These are phyloP conservation scores for Heliamphora ciliata DNA, from an alignment of 179 eudicot genomes.

Conservation along the genomic window DNA sequence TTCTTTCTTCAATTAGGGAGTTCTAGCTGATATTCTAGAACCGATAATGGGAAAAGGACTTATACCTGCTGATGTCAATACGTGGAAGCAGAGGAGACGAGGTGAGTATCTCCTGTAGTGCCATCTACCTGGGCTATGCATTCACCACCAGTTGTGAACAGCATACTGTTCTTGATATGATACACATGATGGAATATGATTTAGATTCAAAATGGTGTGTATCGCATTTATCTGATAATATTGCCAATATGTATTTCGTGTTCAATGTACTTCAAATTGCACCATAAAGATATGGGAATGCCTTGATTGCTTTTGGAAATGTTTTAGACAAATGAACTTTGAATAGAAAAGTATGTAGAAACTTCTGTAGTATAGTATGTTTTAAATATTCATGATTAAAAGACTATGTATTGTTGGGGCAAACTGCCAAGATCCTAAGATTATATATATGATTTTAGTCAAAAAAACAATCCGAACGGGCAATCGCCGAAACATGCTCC, in stretches of 20 bases:
- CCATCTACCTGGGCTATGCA: background rate
- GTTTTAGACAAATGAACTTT: too few relatives aligned
- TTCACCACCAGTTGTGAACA: background rate
- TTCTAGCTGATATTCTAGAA: conserved; percentile 96
- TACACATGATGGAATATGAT: background rate
- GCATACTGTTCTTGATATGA: background rate
- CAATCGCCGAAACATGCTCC: too few relatives aligned
- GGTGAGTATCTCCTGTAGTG: conserved; percentile 39
- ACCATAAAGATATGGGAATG: too few relatives aligned
- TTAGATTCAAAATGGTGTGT: background rate
- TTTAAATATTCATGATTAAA: too few relatives aligned
- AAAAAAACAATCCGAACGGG: too few relatives aligned
- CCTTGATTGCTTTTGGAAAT: too few relatives aligned
- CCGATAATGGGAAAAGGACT: conserved; percentile 99
- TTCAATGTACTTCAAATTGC: background rate
- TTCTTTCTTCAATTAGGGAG: conserved; percentile 52
- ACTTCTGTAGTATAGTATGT: too few relatives aligned
- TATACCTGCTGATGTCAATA: conserved; percentile 92
- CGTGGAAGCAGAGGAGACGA: conserved; percentile 99
- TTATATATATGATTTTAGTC: too few relatives aligned
- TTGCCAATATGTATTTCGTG: background rate
- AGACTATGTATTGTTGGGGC: too few relatives aligned
- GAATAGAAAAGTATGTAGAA: too few relatives aligned
- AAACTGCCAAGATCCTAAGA: too few relatives aligned
- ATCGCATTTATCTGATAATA: background rate